These are phyloP conservation scores for Chalciporus sphaerocephalus DNA, from an alignment of 768 basidiomycete species.

Conservation along the genomic window DNA sequence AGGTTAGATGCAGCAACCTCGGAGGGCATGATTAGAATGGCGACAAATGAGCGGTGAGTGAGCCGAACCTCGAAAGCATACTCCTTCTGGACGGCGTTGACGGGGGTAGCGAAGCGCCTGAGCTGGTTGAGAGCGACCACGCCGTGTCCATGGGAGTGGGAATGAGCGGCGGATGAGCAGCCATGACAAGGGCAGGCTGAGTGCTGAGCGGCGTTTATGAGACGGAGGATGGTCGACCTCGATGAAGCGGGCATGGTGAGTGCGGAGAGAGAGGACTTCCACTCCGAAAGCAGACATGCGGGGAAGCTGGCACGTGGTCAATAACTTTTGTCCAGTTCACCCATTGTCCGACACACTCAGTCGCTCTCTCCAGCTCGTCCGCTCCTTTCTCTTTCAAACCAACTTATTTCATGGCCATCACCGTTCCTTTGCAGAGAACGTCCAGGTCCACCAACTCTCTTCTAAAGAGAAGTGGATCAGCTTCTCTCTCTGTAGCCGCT, in stretches of 20 bases:
- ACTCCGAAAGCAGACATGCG: slow-evolving; percentile 4
- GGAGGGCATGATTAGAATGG: not conserved
- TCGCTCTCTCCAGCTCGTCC: not conserved
- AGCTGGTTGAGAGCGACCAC: slow-evolving; percentile 50
- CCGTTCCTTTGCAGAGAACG: slow-evolving; percentile 45
- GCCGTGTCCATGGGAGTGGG: slow-evolving; percentile 36
- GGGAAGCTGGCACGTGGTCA: slow-evolving; percentile 12
- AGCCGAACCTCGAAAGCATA: slow-evolving; percentile 80
- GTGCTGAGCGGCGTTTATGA: slow-evolving; percentile 73
- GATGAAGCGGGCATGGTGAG: slow-evolving; percentile 42
- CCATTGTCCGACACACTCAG: not conserved
- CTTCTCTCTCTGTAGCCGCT: slow-evolving; percentile 19
- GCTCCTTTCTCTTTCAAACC: slow-evolving; percentile 4
- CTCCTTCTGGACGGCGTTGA: slow-evolving; percentile 69
- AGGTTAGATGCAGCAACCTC: slow-evolving; percentile 85
- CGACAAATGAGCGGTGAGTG: not conserved
- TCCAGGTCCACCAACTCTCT: slow-evolving; percentile 33
- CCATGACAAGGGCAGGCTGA: slow-evolving; percentile 79
- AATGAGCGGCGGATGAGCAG: slow-evolving; percentile 41
- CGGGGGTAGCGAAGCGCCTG: slow-evolving; percentile 74
- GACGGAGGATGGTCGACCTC: slow-evolving; percentile 61
- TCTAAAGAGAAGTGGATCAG: slow-evolving; percentile 36
- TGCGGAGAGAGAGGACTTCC: not conserved
- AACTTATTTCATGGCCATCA: slow-evolving; percentile 38
- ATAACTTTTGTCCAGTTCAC: no score